These are phyloP conservation scores for Colletotrichum sp. DNA, from an alignment of 2,329 filamentous ascomycete species.

Conservation along the genomic window DNA sequence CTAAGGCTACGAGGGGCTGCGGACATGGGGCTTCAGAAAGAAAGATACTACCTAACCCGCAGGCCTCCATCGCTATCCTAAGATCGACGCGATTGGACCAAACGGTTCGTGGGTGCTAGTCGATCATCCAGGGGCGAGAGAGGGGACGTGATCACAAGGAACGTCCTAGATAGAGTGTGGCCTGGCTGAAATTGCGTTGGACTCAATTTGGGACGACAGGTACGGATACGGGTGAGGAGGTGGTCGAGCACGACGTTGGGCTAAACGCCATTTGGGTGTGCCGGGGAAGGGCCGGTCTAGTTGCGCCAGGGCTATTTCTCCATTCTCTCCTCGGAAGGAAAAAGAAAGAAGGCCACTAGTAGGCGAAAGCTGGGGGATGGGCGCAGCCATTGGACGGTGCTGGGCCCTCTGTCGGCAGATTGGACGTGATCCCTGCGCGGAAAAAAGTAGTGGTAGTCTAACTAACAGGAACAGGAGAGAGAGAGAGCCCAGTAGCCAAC, in stretches of 20 bases:
- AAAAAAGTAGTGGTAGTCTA: no score
- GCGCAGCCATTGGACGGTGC: conserved; percentile 2
- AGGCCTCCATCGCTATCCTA: not conserved
- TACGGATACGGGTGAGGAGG: not conserved
- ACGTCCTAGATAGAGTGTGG: not conserved
- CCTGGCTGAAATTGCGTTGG: not conserved
- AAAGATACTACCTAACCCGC: not conserved
- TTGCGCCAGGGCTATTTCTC: not conserved
- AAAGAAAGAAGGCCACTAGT: not conserved
- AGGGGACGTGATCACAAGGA: conserved; percentile 19
- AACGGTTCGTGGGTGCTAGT: not conserved
- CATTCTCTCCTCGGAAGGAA: not conserved
- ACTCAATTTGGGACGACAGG: conserved; percentile 9
- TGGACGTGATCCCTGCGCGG: not conserved
- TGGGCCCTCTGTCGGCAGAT: not conserved
- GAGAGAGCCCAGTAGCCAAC: not conserved
- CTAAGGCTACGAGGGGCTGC: not conserved
- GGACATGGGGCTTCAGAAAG: not conserved
- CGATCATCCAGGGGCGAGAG: conserved; percentile 16
- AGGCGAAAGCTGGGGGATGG: not conserved
- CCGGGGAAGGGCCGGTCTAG: not conserved
- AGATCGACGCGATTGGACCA: not conserved
- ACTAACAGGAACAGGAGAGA: no score
- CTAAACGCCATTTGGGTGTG: not conserved
- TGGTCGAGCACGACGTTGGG: not conserved